Evolutionary conservation across 2,329 filamentous ascomycete genomes (phyloP), one percentile per base, ranked within the genome.

Genomic region (Fusarium nurragi): DNA sequence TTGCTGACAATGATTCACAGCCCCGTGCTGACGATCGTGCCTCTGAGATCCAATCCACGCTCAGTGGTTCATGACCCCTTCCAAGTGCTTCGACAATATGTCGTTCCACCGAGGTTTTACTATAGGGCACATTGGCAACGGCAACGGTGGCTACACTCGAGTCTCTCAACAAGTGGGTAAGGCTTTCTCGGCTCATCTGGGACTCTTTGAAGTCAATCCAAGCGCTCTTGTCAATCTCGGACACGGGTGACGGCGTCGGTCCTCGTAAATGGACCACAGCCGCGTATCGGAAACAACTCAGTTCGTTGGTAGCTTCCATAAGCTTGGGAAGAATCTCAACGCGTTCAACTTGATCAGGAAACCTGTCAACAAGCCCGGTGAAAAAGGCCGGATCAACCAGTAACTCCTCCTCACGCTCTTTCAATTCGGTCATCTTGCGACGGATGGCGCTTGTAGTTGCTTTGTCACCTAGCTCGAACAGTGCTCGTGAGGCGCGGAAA

Each of bases 291-390:
- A 73, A 75, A 6, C 46, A 60, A 51, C 68, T 73, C 11, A 75
- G 61, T 32, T 75, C 74, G 25, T 75, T 75, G 12, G 69, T 71
- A 1, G 72, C 72, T 12, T 43, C 23, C 69, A 75, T 72, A 10
- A n/a, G 51, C 54, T 75, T 75, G 10, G 73, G 73, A 0, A 75
- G 13, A n/a, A 75, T 69, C 39, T 74, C 72, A 5, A 75, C 70
- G 25, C 74, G 72, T 13, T 56, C 41, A 5, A 75, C 21, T 0
- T 50, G 48, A 34, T 71, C 34, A 1, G 71, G 64, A 3, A 73
- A 22, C 11, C 22, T n/a, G 46, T 18, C 21, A 4, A 7, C 30
- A 4, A 74, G 39, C 3, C 44, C 44, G 0, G 70, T 72, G 32
- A 74, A 74, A 46, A 73, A 72, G 2, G 38, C 60, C 4, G 72